Evolutionary conservation across 805 yeast genomes (phyloP).

Genomic region (Saturnispora galanensis): DNA sequence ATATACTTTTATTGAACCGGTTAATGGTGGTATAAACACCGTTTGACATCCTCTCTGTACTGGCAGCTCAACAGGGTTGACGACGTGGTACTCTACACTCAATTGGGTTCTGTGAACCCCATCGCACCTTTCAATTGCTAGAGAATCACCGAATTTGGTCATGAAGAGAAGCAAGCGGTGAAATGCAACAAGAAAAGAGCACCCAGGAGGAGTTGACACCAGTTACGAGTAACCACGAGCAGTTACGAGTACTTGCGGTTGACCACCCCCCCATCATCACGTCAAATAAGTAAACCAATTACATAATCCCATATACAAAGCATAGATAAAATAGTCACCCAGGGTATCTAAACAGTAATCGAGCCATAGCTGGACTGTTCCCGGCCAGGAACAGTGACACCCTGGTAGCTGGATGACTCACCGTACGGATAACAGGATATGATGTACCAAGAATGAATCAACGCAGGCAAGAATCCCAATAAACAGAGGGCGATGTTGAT

Average conservation of each 20-base stretch:
- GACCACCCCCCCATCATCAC: neutral
- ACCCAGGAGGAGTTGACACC: too few species aligned
- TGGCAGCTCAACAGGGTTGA: neutral
- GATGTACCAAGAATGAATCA: slow-evolving; percentile 69
- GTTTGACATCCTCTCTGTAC: neutral
- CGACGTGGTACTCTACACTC: neutral
- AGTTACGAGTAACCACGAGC: neutral
- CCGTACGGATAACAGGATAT: slow-evolving; percentile 57
- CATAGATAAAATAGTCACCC: neutral
- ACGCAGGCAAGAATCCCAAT: slow-evolving; percentile 69
- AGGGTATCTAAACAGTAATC: slow-evolving; percentile 11
- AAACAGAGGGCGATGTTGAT: slow-evolving; percentile 59
- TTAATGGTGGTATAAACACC: slow-evolving; percentile 3
- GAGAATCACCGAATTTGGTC: too few species aligned
- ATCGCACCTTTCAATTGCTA: too few species aligned
- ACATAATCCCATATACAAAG: too few species aligned
- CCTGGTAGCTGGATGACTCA: slow-evolving; percentile 22
- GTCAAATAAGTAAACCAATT: too few species aligned
- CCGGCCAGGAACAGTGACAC: slow-evolving; percentile 30
- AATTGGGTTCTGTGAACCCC: too few species aligned
- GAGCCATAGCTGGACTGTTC: slow-evolving; percentile 27
- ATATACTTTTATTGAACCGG: slow-evolving; percentile 1
- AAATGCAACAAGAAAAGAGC: too few species aligned
- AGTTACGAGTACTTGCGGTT: neutral
- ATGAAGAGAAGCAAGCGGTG: too few species aligned